phyloP scores from a whole-genome alignment of 345 rosid genomes.

The Luvunga scandens region DNA sequence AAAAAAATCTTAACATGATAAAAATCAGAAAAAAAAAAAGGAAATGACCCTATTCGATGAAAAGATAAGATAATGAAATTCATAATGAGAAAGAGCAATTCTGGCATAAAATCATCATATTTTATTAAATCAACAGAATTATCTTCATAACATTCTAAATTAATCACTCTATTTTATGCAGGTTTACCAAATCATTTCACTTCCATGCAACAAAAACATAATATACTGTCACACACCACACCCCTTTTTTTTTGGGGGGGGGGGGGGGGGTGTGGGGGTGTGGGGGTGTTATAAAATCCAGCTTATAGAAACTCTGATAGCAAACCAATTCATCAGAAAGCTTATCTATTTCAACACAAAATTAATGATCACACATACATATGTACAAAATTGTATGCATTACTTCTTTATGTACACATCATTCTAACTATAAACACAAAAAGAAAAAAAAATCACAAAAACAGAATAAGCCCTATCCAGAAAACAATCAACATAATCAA shows the following conservation, averaged over 20 bases:
- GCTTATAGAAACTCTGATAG: not conserved
- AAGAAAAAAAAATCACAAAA: not conserved
- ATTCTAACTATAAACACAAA: not conserved
- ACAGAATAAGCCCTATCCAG: not conserved
- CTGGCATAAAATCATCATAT: not conserved
- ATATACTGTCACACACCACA: not conserved
- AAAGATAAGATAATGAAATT: not conserved
- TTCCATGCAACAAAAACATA: not conserved
- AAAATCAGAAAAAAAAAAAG: not conserved
- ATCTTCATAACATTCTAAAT: too few relatives aligned
- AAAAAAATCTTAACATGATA: not conserved
- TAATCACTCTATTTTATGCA: not conserved
- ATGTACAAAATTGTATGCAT: not conserved
- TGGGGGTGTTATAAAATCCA: not conserved
- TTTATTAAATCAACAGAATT: not conserved
- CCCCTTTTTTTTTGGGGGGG: too few relatives aligned
- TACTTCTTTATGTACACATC: not conserved
- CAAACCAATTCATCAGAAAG: not conserved
- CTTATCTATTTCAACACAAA: not conserved
- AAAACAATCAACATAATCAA: not conserved
- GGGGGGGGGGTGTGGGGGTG: too few relatives aligned
- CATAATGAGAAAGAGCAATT: not conserved
- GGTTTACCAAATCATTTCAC: not conserved
- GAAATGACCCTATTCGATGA: not conserved
- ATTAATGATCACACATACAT: not conserved